Evolutionary conservation across 371 early-diverging fungal species (phyloP).

Genomic region (Fennellomyces sp.): DNA sequence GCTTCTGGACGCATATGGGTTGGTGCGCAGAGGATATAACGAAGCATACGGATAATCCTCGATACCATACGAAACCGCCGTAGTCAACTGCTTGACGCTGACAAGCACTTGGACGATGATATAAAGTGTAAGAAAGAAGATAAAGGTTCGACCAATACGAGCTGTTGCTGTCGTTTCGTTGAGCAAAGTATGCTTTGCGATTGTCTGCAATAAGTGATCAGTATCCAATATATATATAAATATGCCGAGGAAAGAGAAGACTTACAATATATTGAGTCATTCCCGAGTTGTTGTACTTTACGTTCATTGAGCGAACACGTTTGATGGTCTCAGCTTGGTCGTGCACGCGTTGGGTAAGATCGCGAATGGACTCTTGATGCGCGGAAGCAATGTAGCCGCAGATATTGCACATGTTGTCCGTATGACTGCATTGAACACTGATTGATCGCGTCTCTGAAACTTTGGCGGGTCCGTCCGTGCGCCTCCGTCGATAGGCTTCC

Average conservation of each 20-base stretch:
- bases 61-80: background rate
- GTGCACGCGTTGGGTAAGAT: background rate
- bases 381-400: slow-evolving; percentile 1
- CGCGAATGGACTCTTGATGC: background rate
- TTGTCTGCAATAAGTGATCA: background rate
- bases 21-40: background rate
- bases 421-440: background rate
- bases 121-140: background rate
- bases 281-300: background rate
- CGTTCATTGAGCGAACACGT: background rate
- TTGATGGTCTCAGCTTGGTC: background rate
- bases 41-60: background rate
- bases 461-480: background rate
- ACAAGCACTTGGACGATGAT: background rate
- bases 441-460: background rate
- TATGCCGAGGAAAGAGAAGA: too few species aligned
- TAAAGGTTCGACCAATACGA: background rate
- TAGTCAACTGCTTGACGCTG: background rate
- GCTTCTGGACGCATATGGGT: background rate
- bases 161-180: background rate
- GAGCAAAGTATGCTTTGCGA: background rate
- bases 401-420: background rate
- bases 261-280: slow-evolving; percentile 1
- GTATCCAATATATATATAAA: background rate
- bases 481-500: background rate